These are phyloP conservation scores for Poa pratensis DNA, from an alignment of 176 grass and related monocot species.

Conservation along the genomic window DNA sequence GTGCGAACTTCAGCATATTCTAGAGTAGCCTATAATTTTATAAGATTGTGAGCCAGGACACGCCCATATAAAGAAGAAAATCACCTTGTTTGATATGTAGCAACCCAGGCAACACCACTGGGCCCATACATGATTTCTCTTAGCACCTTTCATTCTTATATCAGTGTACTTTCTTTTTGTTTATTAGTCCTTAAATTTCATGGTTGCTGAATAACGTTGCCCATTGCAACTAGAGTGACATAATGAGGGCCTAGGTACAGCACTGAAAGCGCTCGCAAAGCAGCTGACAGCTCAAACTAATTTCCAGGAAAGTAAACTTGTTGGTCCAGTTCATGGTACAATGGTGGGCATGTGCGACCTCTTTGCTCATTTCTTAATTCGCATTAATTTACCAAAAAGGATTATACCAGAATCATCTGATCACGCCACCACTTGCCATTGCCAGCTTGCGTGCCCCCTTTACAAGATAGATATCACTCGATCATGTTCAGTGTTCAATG, in stretches of 20 bases:
- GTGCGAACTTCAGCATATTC: neutral
- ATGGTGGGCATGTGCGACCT: conserved; percentile 23
- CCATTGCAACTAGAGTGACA: conserved; percentile 28
- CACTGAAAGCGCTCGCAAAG: conserved; percentile 8
- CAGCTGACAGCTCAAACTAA: conserved; percentile 21
- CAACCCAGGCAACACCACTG: conserved; percentile 9
- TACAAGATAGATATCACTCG: conserved; percentile 20
- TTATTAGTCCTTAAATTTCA: conserved; percentile 24
- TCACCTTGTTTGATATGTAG: neutral
- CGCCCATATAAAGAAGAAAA: conserved; percentile 7
- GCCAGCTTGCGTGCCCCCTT: conserved; percentile 10
- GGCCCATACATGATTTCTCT: conserved; percentile 36
- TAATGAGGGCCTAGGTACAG: conserved; percentile 39
- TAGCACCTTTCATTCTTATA: conserved; percentile 15
- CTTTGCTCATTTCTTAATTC: conserved; percentile 33
- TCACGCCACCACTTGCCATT: neutral
- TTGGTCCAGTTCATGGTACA: conserved; percentile 3
- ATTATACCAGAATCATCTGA: neutral
- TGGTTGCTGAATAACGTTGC: conserved; percentile 3
- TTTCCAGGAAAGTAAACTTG: neutral
- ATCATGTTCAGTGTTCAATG: conserved; percentile 11
- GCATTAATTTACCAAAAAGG: neutral
- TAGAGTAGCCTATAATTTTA: neutral
- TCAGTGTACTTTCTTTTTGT: conserved; percentile 8
- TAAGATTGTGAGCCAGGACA: neutral